Percentiles rank a stretch among this genome's conserved stretches.
These are phyloP conservation scores for Hemerocallis citrina DNA, from an alignment of 106 monocot genomes.

Conservation along the genomic window DNA sequence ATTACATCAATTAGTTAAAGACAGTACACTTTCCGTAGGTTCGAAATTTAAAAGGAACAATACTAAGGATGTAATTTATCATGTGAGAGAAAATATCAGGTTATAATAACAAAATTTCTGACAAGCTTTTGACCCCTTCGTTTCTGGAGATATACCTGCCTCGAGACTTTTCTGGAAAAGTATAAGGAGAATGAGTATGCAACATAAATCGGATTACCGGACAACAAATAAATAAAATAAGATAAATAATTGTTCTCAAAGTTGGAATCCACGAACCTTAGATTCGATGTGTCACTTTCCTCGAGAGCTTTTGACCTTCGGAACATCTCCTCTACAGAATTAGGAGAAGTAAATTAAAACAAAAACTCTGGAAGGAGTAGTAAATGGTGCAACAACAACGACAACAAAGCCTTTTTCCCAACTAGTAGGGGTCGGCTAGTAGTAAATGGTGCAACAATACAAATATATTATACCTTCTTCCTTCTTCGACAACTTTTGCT, in stretches of 20 bases:
- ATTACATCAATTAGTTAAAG: neutral
- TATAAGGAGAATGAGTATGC: neutral
- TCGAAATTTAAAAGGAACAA: neutral
- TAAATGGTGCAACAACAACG: no score
- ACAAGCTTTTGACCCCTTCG: conserved; percentile 77
- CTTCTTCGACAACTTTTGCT: no score
- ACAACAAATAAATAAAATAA: conserved; percentile 4
- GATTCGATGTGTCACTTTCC: conserved; percentile 54
- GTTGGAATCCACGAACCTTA: conserved; percentile 27
- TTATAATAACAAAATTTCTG: neutral
- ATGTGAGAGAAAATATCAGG: neutral
- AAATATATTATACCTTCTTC: no score
- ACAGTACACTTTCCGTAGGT: neutral
- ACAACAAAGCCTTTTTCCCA: no score
- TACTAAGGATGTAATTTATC: neutral
- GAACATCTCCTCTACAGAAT: conserved; percentile 79
- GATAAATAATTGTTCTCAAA: conserved; percentile 3
- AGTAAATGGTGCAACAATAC: no score
- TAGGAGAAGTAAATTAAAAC: no score
- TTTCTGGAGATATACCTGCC: conserved; percentile 86
- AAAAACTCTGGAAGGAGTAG: no score
- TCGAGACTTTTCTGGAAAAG: conserved; percentile 67
- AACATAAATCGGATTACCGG: neutral
- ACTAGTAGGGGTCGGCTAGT: no score
- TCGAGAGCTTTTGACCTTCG: conserved; percentile 62